phyloP scores from a whole-genome alignment of 2,329 filamentous ascomycete genomes.

The Apiospora malaysiana region DNA sequence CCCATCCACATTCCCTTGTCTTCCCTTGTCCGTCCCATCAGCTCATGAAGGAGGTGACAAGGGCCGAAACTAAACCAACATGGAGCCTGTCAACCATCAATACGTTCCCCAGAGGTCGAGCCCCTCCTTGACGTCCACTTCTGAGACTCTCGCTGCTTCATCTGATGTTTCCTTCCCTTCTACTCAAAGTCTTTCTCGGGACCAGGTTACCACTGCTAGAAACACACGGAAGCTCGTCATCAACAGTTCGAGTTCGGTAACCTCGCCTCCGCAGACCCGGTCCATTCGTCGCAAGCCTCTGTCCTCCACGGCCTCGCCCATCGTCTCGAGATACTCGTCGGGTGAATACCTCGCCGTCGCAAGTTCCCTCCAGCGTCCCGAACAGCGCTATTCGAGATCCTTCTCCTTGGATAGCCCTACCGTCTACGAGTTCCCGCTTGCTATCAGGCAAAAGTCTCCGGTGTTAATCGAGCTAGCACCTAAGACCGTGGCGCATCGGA shows the following conservation, averaged over 20 bases:
- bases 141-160: slow-evolving; percentile 48
- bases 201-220: slow-evolving; percentile 38
- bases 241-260: slow-evolving; percentile 32
- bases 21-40: slow-evolving; percentile 16
- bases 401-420: slow-evolving; percentile 66
- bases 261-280: slow-evolving; percentile 30
- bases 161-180: slow-evolving; percentile 39
- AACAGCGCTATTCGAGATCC: slow-evolving; percentile 59
- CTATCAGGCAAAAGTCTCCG: background rate
- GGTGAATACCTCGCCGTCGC: slow-evolving; percentile 43
- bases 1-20: slow-evolving; percentile 24
- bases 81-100: slow-evolving; percentile 22
- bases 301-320: slow-evolving; percentile 58
- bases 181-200: slow-evolving; percentile 27
- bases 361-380: slow-evolving; percentile 54
- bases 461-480: background rate
- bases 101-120: slow-evolving; percentile 17
- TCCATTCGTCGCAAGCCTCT: slow-evolving; percentile 67
- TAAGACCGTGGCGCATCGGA: slow-evolving; percentile 10
- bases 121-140: slow-evolving; percentile 29
- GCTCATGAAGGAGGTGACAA: slow-evolving; percentile 19
- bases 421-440: slow-evolving; percentile 51
- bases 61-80: slow-evolving; percentile 20
- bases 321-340: slow-evolving; percentile 56
- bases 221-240: slow-evolving; percentile 40